phyloP scores from a whole-genome alignment of 176 grass and related monocot species.

The Rhipidocladum racemiflorum region DNA sequence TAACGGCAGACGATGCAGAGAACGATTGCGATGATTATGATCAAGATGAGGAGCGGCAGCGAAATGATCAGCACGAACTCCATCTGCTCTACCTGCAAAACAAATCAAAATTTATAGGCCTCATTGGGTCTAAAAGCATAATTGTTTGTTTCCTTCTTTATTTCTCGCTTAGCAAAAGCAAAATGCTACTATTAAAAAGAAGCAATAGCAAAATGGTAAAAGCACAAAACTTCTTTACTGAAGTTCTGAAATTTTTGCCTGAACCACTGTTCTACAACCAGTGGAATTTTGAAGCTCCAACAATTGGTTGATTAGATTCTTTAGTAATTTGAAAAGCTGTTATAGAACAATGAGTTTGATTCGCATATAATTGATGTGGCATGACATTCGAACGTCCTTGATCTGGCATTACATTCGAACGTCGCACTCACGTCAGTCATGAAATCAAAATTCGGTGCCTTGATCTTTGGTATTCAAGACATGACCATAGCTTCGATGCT shows the following conservation, averaged over 20 bases:
- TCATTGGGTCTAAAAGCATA: not conserved
- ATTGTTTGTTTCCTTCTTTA: not conserved
- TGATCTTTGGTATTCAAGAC: not conserved
- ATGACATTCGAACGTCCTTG: not conserved
- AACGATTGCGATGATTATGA: conserved; percentile 44
- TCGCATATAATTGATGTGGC: not conserved
- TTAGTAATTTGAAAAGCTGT: not conserved
- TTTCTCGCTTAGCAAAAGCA: not conserved
- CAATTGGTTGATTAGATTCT: not conserved
- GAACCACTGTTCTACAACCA: not conserved
- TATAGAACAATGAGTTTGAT: not conserved
- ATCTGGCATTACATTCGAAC: not conserved
- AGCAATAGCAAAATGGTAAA: not conserved
- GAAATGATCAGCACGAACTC: conserved; percentile 76
- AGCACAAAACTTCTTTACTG: not conserved
- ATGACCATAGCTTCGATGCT: not conserved
- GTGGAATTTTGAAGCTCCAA: not conserved
- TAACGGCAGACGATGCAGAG: conserved; percentile 66
- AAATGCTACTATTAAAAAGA: not conserved
- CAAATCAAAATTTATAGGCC: not conserved
- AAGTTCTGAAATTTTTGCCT: not conserved
- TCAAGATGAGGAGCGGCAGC: conserved; percentile 60
- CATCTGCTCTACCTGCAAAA: conserved; percentile 43
- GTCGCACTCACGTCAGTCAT: not conserved
- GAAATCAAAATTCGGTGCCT: not conserved